Conservation (phyloP, 768 basidiomycete genomes). For the Ramaria sp. region DNA sequence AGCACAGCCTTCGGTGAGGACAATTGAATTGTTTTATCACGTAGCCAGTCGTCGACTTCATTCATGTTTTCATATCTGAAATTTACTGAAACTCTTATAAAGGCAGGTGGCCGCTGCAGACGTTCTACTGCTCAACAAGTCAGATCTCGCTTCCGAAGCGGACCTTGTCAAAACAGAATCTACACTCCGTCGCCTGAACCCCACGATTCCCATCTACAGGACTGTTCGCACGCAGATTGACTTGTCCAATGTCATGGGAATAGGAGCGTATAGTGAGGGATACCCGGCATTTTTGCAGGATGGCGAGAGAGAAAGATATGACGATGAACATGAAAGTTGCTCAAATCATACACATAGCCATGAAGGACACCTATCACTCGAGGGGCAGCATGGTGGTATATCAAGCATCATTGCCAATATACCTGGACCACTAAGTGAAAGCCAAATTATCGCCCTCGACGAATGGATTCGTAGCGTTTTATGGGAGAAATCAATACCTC, state of each 20-base stretch:
- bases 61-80: neutral
- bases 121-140: conserved; percentile 87
- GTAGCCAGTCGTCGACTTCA: neutral
- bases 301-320: conserved; percentile 18
- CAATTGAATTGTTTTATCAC: neutral
- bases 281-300: neutral
- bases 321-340: conserved; percentile 21
- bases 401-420: conserved; percentile 59
- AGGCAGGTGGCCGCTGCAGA: conserved; percentile 94
- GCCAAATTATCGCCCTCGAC: conserved; percentile 48
- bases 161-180: conserved; percentile 39
- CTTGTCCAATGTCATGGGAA: conserved; percentile 64
- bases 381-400: conserved; percentile 50
- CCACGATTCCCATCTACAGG: conserved; percentile 60
- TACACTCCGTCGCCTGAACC: conserved; percentile 69
- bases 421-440: conserved; percentile 46
- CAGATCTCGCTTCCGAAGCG: conserved; percentile 51
- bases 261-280: conserved; percentile 52
- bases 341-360: conserved; percentile 24
- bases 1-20: conserved; percentile 70
- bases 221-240: conserved; percentile 69
- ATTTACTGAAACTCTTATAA: neutral
- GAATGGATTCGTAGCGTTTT: conserved; percentile 72
- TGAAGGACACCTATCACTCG: conserved; percentile 19
- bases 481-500: conserved; percentile 62